Evolutionary conservation across 2,329 filamentous ascomycete species (phyloP).

Genomic region (Colletotrichum karsti): DNA sequence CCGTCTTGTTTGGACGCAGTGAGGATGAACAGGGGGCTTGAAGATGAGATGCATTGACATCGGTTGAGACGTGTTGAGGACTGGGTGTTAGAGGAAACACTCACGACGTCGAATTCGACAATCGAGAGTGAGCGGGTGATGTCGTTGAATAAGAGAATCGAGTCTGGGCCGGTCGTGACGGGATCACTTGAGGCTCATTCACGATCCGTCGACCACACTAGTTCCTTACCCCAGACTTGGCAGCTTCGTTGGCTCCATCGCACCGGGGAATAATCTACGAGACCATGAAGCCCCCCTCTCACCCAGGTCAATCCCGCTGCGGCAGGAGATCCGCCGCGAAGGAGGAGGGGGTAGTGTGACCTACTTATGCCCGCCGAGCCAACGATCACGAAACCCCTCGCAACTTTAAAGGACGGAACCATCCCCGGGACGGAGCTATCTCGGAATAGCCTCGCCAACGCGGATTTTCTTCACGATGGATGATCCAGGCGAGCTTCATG

Average conservation of each 20-base stretch:
- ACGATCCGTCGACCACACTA: background rate
- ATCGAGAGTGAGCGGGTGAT: background rate
- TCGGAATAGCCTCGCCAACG: conserved; percentile 15
- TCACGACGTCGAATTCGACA: no score
- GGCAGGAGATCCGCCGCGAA: background rate
- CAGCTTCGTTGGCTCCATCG: conserved; percentile 8
- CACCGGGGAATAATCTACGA: background rate
- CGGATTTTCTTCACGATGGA: conserved; percentile 6
- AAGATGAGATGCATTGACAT: background rate
- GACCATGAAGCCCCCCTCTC: background rate
- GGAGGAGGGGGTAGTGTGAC: background rate
- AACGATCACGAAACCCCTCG: background rate
- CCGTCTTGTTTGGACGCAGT: background rate
- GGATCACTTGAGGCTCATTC: conserved; percentile 12
- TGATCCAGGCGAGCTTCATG: background rate
- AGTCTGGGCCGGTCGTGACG: background rate
- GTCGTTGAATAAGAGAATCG: background rate
- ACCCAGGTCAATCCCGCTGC: background rate
- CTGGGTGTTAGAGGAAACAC: no score
- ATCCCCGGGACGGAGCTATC: conserved; percentile 20
- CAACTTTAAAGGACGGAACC: conserved; percentile 2
- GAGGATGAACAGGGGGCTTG: conserved; percentile 6
- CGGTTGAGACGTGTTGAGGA: background rate
- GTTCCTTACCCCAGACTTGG: conserved; percentile 10
- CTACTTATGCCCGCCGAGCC: background rate